Base-by-base conservation (phyloP, 2,329 filamentous ascomycete species). In the Pyricularia pennisetigena region DNA sequence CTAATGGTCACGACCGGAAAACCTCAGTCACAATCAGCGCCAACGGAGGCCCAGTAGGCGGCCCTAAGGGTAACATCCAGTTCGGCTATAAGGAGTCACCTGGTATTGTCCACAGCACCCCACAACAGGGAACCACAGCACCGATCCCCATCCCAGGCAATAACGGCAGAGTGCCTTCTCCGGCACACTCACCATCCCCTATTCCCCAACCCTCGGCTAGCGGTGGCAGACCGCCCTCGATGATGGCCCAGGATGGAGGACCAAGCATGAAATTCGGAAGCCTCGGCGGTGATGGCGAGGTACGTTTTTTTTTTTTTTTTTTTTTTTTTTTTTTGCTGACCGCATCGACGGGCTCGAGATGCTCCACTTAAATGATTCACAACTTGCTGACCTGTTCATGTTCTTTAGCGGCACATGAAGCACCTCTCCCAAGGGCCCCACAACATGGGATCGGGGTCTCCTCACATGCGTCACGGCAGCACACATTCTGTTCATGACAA, bases 1-100 rank as follows among this genome's bases (percentile, higher is more conserved):
- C 87, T 74, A 95, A 96, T 86, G 92, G 92, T 72, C 94, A 98
- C 82, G 86, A 84, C 76, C 88, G 93, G 77, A 97, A 97, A 81
- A 88, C 89, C 72, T 97, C 94, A 23, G 90, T 97, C 75, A 97
- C 94, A 75, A 97, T 97, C 83, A 93, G 88, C 78, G 90, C 93
- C 73, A 91, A 96, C 83, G 92, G 92, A 74, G 90, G 88, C 70
- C 75, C 81, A 59, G 79, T 79, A 68, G 86, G 88, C 59, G 83
- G 80, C 79, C 85, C 77, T 81, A 88, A 86, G 80, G 81, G 85
- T 72, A 84, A 83, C 72, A 91, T 95, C 77, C 91, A 92, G 81
- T 97, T 97, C 75, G 93, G 93, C 72, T 94, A 92, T 75, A 83
- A 86, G 73, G 87, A 90, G 72, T 91, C 90, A 79, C 84, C 88